Base-by-base conservation (phyloP, 2,329 filamentous ascomycete genomes). In the Boeremia exigua region DNA sequence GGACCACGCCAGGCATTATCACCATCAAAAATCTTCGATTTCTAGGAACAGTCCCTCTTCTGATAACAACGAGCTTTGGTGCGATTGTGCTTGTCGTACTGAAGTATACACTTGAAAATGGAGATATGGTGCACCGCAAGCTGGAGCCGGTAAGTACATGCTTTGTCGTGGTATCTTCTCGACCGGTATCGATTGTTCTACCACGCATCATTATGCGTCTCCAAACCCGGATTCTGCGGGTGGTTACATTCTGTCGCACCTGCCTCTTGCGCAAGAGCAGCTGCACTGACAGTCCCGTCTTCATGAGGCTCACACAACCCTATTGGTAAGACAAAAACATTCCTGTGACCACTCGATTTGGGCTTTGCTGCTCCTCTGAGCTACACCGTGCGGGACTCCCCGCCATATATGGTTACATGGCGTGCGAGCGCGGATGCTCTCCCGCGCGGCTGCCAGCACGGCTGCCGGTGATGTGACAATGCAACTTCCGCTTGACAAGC, bases 281-380 rank as follows among this genome's bases (percentile, higher is more conserved):
- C 8, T 25, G 23, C 50, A 36, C 44, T 38, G 30, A 38, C 37
- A 34, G 25, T 32, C 19, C 6, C 30, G 14, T 25, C 32, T 23
- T 38, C 17, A 15, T 39, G 2, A n/a, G 10, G 17, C 36, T 33
- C 28, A 33, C 38, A 46, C 27, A 34, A 25, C 28, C 27, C 39
- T 39, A 34, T 29, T 40, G 23, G 39, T 40, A 36, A 49, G 34
- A 55, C 45, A 49, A 19, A 32, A 45, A n/a, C 25, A 46, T 37
- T 30, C 34, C 25, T 46, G 28, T 19, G 27, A 15, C 15, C 12
- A 34, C 15, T 28, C 1, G 12, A 10, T 40, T 19, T 9, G 23
- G 9, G 3, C 9, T n/a, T 8, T 23, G 29, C 32, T 38, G 27
- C 38, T 17, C 34, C 17, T 11, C 29, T n/a, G 28, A 2, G 38